Percentiles rank a stretch among this genome's conserved stretches.
These are phyloP conservation scores for Phytophthora brassicae DNA, from an alignment of 352 stramenopile genomes.

Conservation along the genomic window DNA sequence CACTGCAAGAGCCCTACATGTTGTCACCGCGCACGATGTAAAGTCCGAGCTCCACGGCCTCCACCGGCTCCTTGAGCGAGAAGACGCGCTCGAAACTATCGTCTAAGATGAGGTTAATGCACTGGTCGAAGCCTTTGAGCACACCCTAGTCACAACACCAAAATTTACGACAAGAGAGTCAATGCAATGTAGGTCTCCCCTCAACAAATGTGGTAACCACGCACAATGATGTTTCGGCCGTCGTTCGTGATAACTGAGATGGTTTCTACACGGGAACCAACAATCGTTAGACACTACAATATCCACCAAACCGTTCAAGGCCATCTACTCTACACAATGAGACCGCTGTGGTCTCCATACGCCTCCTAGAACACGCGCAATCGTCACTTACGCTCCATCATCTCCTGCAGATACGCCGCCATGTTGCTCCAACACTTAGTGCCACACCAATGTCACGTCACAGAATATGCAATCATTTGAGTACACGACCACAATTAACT, in stretches of 20 bases:
- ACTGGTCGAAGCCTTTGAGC: slow-evolving; percentile 93
- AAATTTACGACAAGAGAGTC: background rate
- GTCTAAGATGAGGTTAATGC: slow-evolving; percentile 92
- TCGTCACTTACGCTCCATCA: slow-evolving; percentile 74
- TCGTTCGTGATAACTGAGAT: slow-evolving; percentile 95
- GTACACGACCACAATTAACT: slow-evolving; percentile 1
- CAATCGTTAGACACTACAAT: background rate
- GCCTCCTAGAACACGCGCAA: slow-evolving; percentile 2
- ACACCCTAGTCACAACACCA: slow-evolving; percentile 49
- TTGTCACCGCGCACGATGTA: slow-evolving; percentile 95
- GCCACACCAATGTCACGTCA: too few relatives aligned
- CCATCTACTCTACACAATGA: slow-evolving; percentile 3
- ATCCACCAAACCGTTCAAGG: background rate
- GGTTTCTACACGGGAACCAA: slow-evolving; percentile 50
- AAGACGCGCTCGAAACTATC: slow-evolving; percentile 94
- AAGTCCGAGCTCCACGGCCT: slow-evolving; percentile 89
- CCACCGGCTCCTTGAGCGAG: slow-evolving; percentile 87
- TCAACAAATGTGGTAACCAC: slow-evolving; percentile 8
- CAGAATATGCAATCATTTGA: slow-evolving; percentile 16
- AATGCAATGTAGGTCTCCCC: background rate
- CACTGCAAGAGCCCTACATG: slow-evolving; percentile 53
- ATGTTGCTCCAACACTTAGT: slow-evolving; percentile 34
- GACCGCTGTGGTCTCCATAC: background rate
- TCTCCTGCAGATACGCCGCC: slow-evolving; percentile 82
- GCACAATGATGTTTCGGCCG: slow-evolving; percentile 93